Conservation (phyloP, 257 asterid species). For the Striga asiatica region DNA sequence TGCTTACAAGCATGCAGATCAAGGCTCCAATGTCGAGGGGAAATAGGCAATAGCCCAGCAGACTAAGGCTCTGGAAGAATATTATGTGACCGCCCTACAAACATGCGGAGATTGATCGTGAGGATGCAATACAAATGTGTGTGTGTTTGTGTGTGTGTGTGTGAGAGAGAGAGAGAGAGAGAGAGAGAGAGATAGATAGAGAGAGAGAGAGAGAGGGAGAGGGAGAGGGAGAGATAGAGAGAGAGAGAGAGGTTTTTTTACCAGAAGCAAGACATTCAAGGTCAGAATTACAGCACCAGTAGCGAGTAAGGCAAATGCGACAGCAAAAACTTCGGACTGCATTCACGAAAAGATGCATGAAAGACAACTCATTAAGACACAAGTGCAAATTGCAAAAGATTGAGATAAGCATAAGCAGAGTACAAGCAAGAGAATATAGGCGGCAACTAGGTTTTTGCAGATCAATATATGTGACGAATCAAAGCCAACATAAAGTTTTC, state of each 20-base stretch:
- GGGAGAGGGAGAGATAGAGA: not conserved
- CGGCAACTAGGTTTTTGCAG: not conserved
- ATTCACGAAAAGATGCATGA: slow-evolving; percentile 2
- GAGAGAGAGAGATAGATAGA: not conserved
- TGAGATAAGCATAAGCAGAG: not conserved
- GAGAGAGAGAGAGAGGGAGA: slow-evolving; percentile 2
- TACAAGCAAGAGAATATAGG: not conserved
- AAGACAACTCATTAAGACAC: slow-evolving; percentile 3
- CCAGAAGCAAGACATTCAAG: slow-evolving; percentile 84
- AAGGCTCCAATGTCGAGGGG: slow-evolving; percentile 81
- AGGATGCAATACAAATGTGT: not conserved
- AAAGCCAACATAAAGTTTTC: not conserved
- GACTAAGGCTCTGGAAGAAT: slow-evolving; percentile 95
- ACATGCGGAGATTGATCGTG: not conserved
- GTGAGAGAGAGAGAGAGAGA: not conserved
- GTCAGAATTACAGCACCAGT: slow-evolving; percentile 91
- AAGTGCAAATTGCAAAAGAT: not conserved
- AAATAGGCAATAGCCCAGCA: slow-evolving; percentile 85
- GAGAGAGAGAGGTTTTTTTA: slow-evolving; percentile 23
- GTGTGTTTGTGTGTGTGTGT: not conserved
- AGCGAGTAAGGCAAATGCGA: slow-evolving; percentile 88
- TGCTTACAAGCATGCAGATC: slow-evolving; percentile 74
- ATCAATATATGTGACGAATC: not conserved
- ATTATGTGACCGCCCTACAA: slow-evolving; percentile 92
- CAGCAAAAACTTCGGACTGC: slow-evolving; percentile 99